Conservation (phyloP, 805 yeast species). For the Clavispora fructus region DNA sequence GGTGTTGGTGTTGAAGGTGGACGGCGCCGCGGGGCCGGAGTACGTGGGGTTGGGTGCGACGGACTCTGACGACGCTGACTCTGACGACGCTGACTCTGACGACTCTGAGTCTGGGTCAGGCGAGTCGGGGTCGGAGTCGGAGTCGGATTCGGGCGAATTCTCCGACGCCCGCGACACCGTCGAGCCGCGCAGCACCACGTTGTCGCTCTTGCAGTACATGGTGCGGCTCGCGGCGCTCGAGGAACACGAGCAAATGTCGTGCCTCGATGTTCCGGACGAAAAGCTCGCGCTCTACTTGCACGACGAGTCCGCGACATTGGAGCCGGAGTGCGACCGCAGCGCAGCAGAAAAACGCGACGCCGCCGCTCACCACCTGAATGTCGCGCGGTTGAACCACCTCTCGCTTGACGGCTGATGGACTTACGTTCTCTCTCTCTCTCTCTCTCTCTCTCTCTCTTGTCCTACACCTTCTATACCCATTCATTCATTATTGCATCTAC, state of each 20-base stretch:
- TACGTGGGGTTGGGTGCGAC: constrained; percentile 20
- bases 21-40: constrained; percentile 6
- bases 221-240: constrained; percentile 58
- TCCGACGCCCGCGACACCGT: constrained; percentile 2
- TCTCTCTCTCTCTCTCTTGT: too few relatives aligned
- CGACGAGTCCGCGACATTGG: constrained; percentile 40
- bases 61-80: constrained; percentile 9
- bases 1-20: constrained; percentile 55
- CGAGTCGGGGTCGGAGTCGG: constrained; percentile 18
- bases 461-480: neutral
- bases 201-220: constrained; percentile 61
- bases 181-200: constrained; percentile 18
- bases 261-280: constrained; percentile 60
- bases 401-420: neutral
- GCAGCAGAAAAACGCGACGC: neutral
- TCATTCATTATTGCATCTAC: neutral
- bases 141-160: constrained; percentile 8
- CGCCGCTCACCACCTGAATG: neutral
- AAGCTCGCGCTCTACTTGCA: constrained; percentile 53
- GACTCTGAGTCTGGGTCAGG: neutral
- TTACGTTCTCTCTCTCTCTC: too few relatives aligned
- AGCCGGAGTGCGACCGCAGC: neutral
- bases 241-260: constrained; percentile 48
- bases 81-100: constrained; percentile 3
- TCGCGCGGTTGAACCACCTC: neutral